Evolutionary conservation across 1,139 yeast species (phyloP).

Genomic region (Pichia kudriavzevii): DNA sequence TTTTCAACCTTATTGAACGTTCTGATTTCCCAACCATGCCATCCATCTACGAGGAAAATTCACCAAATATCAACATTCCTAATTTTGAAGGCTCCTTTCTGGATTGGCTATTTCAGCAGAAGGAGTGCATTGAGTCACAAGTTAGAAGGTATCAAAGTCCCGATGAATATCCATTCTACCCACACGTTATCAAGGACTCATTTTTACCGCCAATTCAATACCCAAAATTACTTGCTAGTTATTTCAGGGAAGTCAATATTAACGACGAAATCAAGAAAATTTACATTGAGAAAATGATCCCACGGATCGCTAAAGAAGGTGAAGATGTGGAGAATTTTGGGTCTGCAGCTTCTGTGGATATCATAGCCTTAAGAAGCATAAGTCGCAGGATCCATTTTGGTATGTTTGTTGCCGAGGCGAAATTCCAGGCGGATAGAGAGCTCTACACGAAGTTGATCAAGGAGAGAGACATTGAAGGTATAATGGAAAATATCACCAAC

Average conservation of each 20-base stretch:
- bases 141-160: slow-evolving; percentile 90
- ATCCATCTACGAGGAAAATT: slow-evolving; percentile 58
- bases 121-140: slow-evolving; percentile 76
- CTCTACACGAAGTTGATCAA: slow-evolving; percentile 57
- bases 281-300: slow-evolving; percentile 68
- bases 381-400: slow-evolving; percentile 97
- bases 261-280: slow-evolving; percentile 59
- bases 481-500: slow-evolving; percentile 78
- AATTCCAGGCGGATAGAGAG: slow-evolving; percentile 64
- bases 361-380: slow-evolving; percentile 78
- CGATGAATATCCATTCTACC: slow-evolving; percentile 90
- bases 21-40: slow-evolving; percentile 79
- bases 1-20: slow-evolving; percentile 85
- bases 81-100: slow-evolving; percentile 73
- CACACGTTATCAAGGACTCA: slow-evolving; percentile 53
- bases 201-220: slow-evolving; percentile 74
- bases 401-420: slow-evolving; percentile 93
- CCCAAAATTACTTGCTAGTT: slow-evolving; percentile 70
- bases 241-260: slow-evolving; percentile 68
- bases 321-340: slow-evolving; percentile 86
- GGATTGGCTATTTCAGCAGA: slow-evolving; percentile 75
- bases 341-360: slow-evolving; percentile 76
- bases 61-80: slow-evolving; percentile 47
- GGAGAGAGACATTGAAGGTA: slow-evolving; percentile 60
- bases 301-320: slow-evolving; percentile 64